phyloP scores from a whole-genome alignment of 2,329 filamentous ascomycete species.

The Parafenestella ontariensis region DNA sequence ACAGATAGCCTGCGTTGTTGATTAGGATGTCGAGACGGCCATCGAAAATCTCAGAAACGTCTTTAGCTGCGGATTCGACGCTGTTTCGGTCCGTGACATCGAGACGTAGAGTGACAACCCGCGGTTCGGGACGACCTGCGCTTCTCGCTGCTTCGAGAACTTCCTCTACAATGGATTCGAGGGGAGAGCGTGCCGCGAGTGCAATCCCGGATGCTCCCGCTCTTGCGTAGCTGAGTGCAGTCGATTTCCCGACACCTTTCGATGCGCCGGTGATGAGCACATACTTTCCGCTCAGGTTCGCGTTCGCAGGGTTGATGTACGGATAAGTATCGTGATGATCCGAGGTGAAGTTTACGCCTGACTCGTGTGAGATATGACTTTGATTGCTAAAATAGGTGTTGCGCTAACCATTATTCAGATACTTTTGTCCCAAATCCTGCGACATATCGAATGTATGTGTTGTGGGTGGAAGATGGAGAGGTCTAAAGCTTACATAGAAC shows the following conservation, averaged over 20 bases:
- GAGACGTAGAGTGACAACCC: conserved; percentile 51
- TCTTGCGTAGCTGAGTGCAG: conserved; percentile 61
- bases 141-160: conserved; percentile 45
- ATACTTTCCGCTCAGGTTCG: conserved; percentile 40
- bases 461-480: too few species aligned
- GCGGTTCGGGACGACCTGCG: conserved; percentile 44
- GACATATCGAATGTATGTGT: background rate
- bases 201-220: conserved; percentile 63
- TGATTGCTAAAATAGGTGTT: background rate
- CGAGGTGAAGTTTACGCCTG: conserved; percentile 18
- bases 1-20: conserved; percentile 56
- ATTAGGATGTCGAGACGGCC: conserved; percentile 54
- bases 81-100: conserved; percentile 53
- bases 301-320: conserved; percentile 54
- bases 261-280: conserved; percentile 64
- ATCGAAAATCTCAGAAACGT: conserved; percentile 32
- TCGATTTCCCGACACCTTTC: conserved; percentile 61
- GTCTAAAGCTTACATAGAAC: too few species aligned
- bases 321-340: conserved; percentile 61
- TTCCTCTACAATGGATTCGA: conserved; percentile 46
- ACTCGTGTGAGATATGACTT: background rate
- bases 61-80: conserved; percentile 46
- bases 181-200: conserved; percentile 58
- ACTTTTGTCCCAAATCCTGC: background rate
- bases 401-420: background rate